phyloP scores from a whole-genome alignment of 306 rosid species.

The Styphnolobium japonicum region DNA sequence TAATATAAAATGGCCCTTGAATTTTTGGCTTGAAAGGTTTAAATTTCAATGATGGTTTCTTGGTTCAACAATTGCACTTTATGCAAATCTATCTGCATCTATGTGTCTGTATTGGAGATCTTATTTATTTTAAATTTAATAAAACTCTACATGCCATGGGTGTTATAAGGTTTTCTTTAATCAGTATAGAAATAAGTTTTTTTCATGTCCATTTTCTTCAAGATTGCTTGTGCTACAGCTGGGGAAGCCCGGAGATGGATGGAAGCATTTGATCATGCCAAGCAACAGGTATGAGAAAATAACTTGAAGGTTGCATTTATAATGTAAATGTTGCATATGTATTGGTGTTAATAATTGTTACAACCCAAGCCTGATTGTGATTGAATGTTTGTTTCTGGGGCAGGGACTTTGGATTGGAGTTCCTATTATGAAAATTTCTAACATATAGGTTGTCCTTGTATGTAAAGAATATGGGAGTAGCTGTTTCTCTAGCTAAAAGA shows the following conservation, averaged over 20 bases:
- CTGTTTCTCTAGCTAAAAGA: conserved; percentile 14
- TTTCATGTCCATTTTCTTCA: conserved; percentile 23
- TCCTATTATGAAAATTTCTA: not conserved
- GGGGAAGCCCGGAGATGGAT: conserved; percentile 84
- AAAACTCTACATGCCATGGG: not conserved
- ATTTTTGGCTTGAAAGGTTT: not conserved
- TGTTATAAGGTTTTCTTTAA: not conserved
- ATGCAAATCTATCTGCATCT: conserved; percentile 10
- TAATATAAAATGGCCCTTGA: not conserved
- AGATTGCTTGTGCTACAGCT: conserved; percentile 91
- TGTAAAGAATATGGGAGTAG: conserved; percentile 5
- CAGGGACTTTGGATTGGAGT: conserved; percentile 5
- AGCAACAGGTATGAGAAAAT: conserved; percentile 75
- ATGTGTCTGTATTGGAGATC: conserved; percentile 3
- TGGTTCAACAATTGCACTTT: conserved; percentile 5
- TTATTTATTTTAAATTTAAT: conserved; percentile 13
- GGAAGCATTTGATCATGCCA: conserved; percentile 96
- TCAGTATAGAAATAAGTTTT: conserved; percentile 25
- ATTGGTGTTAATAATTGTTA: conserved; percentile 12
- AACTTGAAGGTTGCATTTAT: conserved; percentile 4
- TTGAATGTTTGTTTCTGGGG: conserved; percentile 17
- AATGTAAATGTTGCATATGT: conserved; percentile 3
- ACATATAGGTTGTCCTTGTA: not conserved
- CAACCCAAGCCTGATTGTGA: conserved; percentile 14
- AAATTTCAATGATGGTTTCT: conserved; percentile 10